Percentiles rank a stretch among this genome's conserved stretches.
phyloP scores from a whole-genome alignment of 2,329 filamentous ascomycete species.

The Alternaria arborescens region DNA sequence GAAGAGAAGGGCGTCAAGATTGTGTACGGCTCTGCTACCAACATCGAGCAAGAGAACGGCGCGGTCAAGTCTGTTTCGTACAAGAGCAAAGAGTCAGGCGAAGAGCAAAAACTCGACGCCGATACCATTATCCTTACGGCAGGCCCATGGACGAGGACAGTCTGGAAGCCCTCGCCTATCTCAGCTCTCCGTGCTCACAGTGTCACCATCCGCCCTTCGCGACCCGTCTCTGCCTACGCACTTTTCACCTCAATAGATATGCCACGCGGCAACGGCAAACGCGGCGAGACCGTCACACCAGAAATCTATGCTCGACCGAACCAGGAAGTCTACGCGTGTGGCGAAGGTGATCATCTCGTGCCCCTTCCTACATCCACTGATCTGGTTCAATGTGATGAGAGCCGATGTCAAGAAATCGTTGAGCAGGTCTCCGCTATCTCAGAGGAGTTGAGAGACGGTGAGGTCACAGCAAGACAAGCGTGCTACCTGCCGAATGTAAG shows the following conservation, averaged over 20 bases:
- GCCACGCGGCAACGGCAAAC: conserved; percentile 59
- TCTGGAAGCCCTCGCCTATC: conserved; percentile 66
- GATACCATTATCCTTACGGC: conserved; percentile 67
- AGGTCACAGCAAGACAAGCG: conserved; percentile 78
- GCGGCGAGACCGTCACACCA: conserved; percentile 71
- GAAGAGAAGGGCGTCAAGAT: conserved; percentile 67
- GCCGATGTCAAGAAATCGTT: conserved; percentile 83
- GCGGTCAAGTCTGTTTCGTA: conserved; percentile 71
- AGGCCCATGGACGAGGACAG: conserved; percentile 67
- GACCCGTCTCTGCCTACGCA: conserved; percentile 74
- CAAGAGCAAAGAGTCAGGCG: conserved; percentile 58
- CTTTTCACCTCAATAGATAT: conserved; percentile 88
- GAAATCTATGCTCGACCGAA: conserved; percentile 94
- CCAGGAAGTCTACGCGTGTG: conserved; percentile 91
- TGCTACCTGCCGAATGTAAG: conserved; percentile 88
- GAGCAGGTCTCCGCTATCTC: conserved; percentile 75
- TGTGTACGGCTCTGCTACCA: conserved; percentile 72
- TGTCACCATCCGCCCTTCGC: conserved; percentile 66
- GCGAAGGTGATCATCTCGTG: conserved; percentile 79
- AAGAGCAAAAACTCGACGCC: conserved; percentile 61
- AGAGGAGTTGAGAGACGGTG: conserved; percentile 56
- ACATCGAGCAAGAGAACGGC: conserved; percentile 67
- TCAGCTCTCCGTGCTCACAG: conserved; percentile 68
- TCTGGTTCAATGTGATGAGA: conserved; percentile 76
- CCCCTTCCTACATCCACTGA: conserved; percentile 80